Evolutionary conservation across 1,284 basidiomycete species (phyloP).

Genomic region (Moniliella sp.): DNA sequence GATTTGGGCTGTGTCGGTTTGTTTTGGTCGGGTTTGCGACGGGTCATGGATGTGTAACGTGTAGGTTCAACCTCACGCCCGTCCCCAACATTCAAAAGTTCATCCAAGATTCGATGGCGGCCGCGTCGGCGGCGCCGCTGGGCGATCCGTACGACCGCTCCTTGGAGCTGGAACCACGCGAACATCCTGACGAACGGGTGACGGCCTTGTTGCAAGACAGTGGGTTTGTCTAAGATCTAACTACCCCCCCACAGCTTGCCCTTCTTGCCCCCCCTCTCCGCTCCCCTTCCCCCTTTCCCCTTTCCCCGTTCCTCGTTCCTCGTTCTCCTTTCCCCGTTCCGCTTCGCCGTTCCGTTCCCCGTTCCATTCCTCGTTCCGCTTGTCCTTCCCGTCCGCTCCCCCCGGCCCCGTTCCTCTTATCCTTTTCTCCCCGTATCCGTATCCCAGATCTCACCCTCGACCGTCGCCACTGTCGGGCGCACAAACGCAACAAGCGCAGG

Average conservation of each 20-base stretch:
- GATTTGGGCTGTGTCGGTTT: no score
- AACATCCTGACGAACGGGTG: slow-evolving; percentile 65
- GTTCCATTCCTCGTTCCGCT: background rate
- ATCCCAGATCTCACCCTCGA: background rate
- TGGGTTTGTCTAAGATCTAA: slow-evolving; percentile 47
- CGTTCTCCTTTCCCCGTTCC: background rate
- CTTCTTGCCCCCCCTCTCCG: slow-evolving; percentile 6
- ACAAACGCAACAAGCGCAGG: background rate
- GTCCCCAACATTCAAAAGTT: slow-evolving; percentile 51
- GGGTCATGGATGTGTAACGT: no score
- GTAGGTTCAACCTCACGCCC: slow-evolving; percentile 53
- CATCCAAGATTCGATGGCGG: slow-evolving; percentile 51
- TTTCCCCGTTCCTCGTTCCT: slow-evolving; percentile 1
- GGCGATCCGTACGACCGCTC: slow-evolving; percentile 50
- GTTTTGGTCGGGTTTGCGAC: no score
- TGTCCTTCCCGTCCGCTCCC: slow-evolving; percentile 1
- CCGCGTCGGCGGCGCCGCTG: slow-evolving; percentile 15
- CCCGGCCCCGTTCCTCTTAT: background rate
- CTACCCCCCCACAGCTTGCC: background rate
- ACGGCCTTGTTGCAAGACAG: slow-evolving; percentile 63
- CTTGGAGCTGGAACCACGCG: slow-evolving; percentile 66
- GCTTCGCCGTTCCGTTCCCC: background rate
- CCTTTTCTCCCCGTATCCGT: background rate
- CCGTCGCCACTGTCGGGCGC: background rate
- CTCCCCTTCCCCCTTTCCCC: slow-evolving; percentile 1